Evolutionary conservation across 345 rosid genomes (phyloP).

Genomic region (Boechera divaricarpa): DNA sequence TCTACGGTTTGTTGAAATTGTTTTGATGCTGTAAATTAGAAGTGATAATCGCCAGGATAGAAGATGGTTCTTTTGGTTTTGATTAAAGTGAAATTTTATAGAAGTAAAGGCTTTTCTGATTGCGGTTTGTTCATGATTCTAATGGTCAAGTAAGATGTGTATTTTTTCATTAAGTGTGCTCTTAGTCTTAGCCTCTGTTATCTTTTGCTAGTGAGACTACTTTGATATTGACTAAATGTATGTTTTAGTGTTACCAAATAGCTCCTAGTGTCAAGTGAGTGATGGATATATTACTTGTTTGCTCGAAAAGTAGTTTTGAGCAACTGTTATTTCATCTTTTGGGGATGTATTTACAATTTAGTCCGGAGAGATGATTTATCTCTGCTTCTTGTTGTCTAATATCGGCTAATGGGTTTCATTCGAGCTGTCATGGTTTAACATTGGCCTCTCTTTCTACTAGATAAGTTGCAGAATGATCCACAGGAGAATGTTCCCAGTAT

Average conservation of each 20-base stretch:
- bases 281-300: slow-evolving; percentile 2
- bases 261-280: slow-evolving; percentile 25
- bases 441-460: slow-evolving; percentile 39
- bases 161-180: background rate
- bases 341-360: slow-evolving; percentile 4
- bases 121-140: slow-evolving; percentile 15
- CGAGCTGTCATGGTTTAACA: slow-evolving; percentile 18
- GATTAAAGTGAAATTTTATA: background rate
- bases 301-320: background rate
- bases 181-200: background rate
- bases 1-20: slow-evolving; percentile 39
- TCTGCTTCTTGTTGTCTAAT: slow-evolving; percentile 7
- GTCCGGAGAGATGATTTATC: background rate
- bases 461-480: slow-evolving; percentile 34
- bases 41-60: background rate
- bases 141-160: slow-evolving; percentile 19
- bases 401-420: slow-evolving; percentile 4
- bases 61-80: slow-evolving; percentile 5
- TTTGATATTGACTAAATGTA: background rate
- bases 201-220: slow-evolving; percentile 9
- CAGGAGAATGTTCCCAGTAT: slow-evolving; percentile 42
- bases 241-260: slow-evolving; percentile 7
- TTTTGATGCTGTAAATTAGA: slow-evolving; percentile 13
- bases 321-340: slow-evolving; percentile 4
- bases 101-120: slow-evolving; percentile 6